Percentiles rank a stretch among this genome's conserved stretches.
Evolutionary conservation across 257 asterid species (phyloP).

Genomic region (Gentiana straminea): DNA sequence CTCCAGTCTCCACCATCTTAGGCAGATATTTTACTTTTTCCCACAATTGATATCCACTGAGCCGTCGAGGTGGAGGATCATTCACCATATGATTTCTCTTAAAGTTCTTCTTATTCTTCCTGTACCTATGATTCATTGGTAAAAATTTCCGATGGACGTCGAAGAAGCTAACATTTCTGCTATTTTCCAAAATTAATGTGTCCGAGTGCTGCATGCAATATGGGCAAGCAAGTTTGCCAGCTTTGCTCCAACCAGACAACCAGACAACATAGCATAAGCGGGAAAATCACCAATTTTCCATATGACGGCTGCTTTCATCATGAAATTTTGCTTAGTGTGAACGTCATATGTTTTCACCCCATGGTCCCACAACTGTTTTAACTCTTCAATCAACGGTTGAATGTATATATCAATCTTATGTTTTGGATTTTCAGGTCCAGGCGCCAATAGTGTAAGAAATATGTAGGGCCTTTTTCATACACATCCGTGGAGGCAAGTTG

Average conservation of each 20-base stretch:
- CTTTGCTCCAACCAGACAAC: conserved; percentile 3
- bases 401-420: neutral
- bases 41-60: neutral
- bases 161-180: too few species aligned
- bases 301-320: neutral
- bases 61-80: neutral
- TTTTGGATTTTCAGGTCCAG: neutral
- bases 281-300: conserved; percentile 9
- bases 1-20: neutral
- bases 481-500: too few species aligned
- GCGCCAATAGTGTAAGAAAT: neutral
- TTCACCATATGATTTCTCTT: neutral
- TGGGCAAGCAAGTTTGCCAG: neutral
- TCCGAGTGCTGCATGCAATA: too few species aligned
- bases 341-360: conserved; percentile 1
- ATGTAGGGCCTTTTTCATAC: neutral
- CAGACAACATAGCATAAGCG: conserved; percentile 5
- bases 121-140: neutral
- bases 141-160: neutral
- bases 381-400: conserved; percentile 1
- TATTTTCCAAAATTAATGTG: too few species aligned
- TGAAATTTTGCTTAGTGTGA: neutral
- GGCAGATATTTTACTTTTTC: neutral
- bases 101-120: neutral
- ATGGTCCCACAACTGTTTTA: neutral